Evolutionary conservation across 2,329 filamentous ascomycete species (phyloP).

Genomic region (Aspergillus hiratsukae): DNA sequence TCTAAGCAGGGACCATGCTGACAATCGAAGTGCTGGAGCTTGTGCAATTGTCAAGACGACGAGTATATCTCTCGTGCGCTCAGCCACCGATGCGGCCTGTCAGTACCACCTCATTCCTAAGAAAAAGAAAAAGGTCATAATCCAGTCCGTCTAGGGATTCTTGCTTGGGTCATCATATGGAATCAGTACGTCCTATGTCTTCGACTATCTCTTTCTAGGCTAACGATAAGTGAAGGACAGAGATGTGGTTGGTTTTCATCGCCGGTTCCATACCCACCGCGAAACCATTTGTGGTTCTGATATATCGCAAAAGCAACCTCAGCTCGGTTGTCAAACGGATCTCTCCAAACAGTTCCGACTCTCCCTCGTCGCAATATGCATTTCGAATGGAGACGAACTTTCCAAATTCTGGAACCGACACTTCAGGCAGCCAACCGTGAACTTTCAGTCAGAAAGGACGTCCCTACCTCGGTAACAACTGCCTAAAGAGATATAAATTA

Average conservation of each 20-base stretch:
- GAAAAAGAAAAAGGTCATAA: not conserved
- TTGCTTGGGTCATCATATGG: slow-evolving; percentile 13
- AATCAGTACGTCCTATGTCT: slow-evolving; percentile 11
- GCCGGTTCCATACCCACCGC: slow-evolving; percentile 18
- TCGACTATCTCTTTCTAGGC: not conserved
- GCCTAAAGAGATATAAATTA: no score
- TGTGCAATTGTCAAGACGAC: slow-evolving; percentile 17
- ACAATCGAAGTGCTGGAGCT: slow-evolving; percentile 11
- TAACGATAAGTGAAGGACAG: slow-evolving; percentile 7
- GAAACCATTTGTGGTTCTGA: not conserved
- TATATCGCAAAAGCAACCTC: not conserved
- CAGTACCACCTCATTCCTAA: slow-evolving; percentile 1
- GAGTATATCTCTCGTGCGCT: slow-evolving; percentile 5
- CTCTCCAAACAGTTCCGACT: no score
- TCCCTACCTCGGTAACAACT: no score
- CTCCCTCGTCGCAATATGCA: no score
- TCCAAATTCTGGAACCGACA: no score
- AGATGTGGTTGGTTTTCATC: slow-evolving; percentile 24
- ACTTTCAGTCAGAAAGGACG: no score
- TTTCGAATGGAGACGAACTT: no score
- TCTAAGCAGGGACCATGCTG: not conserved
- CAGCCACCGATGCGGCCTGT: slow-evolving; percentile 12
- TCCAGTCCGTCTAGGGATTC: slow-evolving; percentile 4
- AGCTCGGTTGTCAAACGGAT: no score
- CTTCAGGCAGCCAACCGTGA: no score